phyloP scores from a whole-genome alignment of 2,329 filamentous ascomycete genomes.

The Metarhizium sp. region DNA sequence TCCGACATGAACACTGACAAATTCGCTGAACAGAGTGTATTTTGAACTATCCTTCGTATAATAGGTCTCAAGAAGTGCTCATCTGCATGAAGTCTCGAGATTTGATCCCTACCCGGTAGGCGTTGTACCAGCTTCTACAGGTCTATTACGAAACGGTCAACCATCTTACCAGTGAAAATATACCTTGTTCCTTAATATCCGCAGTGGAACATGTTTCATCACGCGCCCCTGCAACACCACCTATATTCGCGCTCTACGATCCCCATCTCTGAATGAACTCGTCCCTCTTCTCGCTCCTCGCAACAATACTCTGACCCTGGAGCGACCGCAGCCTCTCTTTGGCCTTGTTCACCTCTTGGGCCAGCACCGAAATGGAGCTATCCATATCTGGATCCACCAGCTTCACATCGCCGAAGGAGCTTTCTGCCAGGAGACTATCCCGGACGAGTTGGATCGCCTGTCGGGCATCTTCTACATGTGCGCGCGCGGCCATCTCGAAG shows the following conservation, averaged over 20 bases:
- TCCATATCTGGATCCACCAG: slow-evolving; percentile 46
- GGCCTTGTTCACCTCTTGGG: slow-evolving; percentile 33
- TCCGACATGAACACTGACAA: too few relatives aligned
- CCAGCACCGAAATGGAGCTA: slow-evolving; percentile 35
- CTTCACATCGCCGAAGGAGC: slow-evolving; percentile 34
- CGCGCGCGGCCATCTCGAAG: slow-evolving; percentile 34
- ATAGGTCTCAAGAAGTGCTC: too few relatives aligned
- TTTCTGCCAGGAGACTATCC: slow-evolving; percentile 45
- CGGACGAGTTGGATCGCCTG: slow-evolving; percentile 38
- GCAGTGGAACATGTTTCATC: neutral
- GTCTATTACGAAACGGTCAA: too few relatives aligned
- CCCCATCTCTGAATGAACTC: slow-evolving; percentile 32
- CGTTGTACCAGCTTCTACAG: too few relatives aligned
- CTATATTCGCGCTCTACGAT: neutral
- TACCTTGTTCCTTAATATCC: neutral
- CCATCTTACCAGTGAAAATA: neutral
- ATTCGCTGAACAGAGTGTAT: too few relatives aligned
- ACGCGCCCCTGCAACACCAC: neutral
- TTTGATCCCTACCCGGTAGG: too few relatives aligned
- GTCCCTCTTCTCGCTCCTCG: slow-evolving; percentile 37
- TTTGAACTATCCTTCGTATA: too few relatives aligned
- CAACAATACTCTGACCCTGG: slow-evolving; percentile 25
- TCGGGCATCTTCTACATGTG: slow-evolving; percentile 36
- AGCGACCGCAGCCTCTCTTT: slow-evolving; percentile 27
- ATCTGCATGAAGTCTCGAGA: too few relatives aligned